Base-by-base conservation (phyloP, 371 early-diverging fungal genomes). In the Lichtheimia ramosa region DNA sequence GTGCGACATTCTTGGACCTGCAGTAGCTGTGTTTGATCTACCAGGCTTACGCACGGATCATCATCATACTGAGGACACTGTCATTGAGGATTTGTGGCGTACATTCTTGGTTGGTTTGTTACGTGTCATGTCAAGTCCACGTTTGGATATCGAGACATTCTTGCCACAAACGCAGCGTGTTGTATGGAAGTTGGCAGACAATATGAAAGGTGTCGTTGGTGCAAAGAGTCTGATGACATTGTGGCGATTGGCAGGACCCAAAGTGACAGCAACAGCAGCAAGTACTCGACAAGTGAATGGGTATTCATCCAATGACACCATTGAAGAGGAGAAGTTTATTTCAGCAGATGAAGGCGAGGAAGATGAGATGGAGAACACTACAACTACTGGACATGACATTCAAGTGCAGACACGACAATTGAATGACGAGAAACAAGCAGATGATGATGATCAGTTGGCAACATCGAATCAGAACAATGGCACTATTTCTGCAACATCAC, bases 191-290 rank as follows among this genome's bases (percentile, higher is more conserved):
- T 68, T 90, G 23, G 79, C 78, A 13, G 85, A 83, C 12, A 89
- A 89, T 60, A 77, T 86, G 57, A 79, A 84, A 21, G 85, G 83
- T 7, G 67, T 62, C 6, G 79, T 79, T 12, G 92, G 85, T 18
- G 84, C 83, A 1, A 81, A 81, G 49, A 41, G 83, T 16, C 66
- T 89, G 34, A 61, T 77, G 41, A 56, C 51, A 0, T 61, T 87
- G 40, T 91, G 92, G 92, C 66, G 75, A 2, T 23, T 74, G 48
- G 71, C 78, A 4, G 69, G 73, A 21, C 57, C 62, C 10, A 51
- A 54, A 48, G 54, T 58, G 48, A 39, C 20, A 27, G 12, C 28
- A 40, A 25, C 13, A 28, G 4, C 43, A 8, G 23, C 51, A 51
- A 16, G 40, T 16, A 4, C 18, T 51, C 21, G 51, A 39, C 21